Evolutionary conservation across 805 yeast species (phyloP).

Genomic region (Kuraishia hungarica): DNA sequence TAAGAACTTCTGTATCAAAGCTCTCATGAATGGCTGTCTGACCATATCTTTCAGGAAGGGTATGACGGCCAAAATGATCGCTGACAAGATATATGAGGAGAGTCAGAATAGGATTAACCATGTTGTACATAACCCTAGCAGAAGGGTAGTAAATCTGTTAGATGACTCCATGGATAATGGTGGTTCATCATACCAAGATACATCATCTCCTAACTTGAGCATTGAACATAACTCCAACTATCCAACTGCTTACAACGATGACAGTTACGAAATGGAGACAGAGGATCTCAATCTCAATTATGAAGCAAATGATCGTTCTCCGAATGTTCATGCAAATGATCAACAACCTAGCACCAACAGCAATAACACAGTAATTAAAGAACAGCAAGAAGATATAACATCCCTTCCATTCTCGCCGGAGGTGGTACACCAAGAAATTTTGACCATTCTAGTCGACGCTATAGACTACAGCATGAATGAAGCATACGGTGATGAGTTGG

Average conservation of each 20-base stretch:
- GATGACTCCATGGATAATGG: conserved; percentile 3
- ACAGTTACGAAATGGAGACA: background rate
- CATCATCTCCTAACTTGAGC: background rate
- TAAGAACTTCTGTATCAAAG: conserved; percentile 72
- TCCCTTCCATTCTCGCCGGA: too few relatives aligned
- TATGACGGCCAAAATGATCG: conserved; percentile 37
- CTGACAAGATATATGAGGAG: conserved; percentile 29
- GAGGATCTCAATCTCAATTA: background rate
- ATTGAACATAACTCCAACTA: background rate
- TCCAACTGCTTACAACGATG: background rate
- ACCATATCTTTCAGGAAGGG: conserved; percentile 48
- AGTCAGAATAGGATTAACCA: background rate
- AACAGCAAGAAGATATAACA: background rate
- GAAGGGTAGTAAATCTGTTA: conserved; percentile 5
- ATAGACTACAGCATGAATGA: conserved; percentile 42
- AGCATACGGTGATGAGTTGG: conserved; percentile 51
- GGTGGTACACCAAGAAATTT: conserved; percentile 25
- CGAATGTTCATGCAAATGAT: too few relatives aligned
- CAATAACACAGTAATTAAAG: background rate
- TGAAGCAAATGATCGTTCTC: too few relatives aligned
- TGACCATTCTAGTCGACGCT: conserved; percentile 31
- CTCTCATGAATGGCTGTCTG: conserved; percentile 53
- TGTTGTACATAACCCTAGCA: background rate
- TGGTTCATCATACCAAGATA: background rate
- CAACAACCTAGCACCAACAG: too few relatives aligned